Conservation (phyloP, 805 yeast species). For the Komagataella populi region DNA sequence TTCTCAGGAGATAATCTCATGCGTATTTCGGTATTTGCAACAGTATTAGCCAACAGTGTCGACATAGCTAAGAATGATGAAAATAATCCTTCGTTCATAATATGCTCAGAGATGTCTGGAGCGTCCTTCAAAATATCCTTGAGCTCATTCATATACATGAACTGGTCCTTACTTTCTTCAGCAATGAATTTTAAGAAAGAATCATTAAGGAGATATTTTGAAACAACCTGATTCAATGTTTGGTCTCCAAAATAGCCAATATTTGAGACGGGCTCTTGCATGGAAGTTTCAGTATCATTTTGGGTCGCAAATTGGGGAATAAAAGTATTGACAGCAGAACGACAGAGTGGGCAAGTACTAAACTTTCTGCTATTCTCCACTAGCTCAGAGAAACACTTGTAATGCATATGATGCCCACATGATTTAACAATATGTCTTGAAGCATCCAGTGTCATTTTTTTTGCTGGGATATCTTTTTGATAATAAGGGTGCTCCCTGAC, state of each 20-base stretch:
- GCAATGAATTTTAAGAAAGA: conserved; percentile 15
- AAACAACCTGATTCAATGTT: conserved; percentile 17
- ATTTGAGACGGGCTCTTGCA: background rate
- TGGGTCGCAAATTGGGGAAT: conserved; percentile 25
- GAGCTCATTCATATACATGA: conserved; percentile 6
- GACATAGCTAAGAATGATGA: conserved; percentile 6
- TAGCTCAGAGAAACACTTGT: conserved; percentile 20
- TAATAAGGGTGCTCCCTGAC: background rate
- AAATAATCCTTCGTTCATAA: conserved; percentile 7
- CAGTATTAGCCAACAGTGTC: conserved; percentile 1
- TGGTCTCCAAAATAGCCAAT: conserved; percentile 12
- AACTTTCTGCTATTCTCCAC: conserved; percentile 13
- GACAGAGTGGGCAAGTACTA: conserved; percentile 37
- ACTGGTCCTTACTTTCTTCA: conserved; percentile 10
- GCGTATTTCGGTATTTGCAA: background rate
- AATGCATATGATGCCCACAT: conserved; percentile 44
- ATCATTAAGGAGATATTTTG: conserved; percentile 9
- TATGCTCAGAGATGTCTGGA: conserved; percentile 4
- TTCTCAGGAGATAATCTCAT: background rate
- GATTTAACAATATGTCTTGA: conserved; percentile 22
- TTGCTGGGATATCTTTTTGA: background rate
- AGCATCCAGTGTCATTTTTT: conserved; percentile 3
- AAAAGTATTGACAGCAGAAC: conserved; percentile 26
- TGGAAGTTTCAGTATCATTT: conserved; percentile 2
- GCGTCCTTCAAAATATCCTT: conserved; percentile 9